Evolutionary conservation across 2,329 filamentous ascomycete species (phyloP).

Genomic region (Achaetomium macrosporum): DNA sequence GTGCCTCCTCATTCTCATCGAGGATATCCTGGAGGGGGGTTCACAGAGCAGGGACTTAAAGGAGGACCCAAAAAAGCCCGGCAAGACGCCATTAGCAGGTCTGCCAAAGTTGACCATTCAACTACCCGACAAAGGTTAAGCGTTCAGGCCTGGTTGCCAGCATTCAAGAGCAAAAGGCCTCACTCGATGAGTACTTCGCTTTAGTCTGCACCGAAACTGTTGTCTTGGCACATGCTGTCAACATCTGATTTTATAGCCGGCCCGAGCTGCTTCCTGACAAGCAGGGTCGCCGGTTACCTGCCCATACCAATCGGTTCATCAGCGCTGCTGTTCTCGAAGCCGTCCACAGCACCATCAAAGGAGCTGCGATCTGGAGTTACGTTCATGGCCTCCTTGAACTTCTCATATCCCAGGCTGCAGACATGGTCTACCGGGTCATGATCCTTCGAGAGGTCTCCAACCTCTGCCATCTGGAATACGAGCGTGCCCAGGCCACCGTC

Average conservation of each 20-base stretch:
- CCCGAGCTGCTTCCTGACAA: conserved; percentile 41
- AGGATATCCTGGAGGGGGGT: conserved; percentile 37
- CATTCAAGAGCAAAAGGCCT: conserved; percentile 31
- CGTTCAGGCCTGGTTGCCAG: conserved; percentile 29
- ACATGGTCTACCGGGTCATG: conserved; percentile 30
- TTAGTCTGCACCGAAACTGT: conserved; percentile 31
- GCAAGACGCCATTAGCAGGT: no score
- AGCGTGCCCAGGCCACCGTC: conserved; percentile 33
- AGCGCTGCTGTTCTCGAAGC: conserved; percentile 38
- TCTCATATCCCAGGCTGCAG: conserved; percentile 21
- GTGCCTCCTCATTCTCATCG: conserved; percentile 36
- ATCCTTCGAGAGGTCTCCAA: conserved; percentile 43
- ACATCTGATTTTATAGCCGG: conserved; percentile 34
- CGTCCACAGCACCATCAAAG: conserved; percentile 33
- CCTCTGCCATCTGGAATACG: conserved; percentile 39
- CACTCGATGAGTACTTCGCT: conserved; percentile 31
- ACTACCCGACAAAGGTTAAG: conserved; percentile 25
- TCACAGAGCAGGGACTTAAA: conserved; percentile 28
- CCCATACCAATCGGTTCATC: conserved; percentile 37
- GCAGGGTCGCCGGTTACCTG: conserved; percentile 37
- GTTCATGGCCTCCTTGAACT: conserved; percentile 33
- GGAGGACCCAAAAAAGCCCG: background rate
- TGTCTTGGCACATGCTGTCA: conserved; percentile 32
- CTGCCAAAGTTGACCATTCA: conserved; percentile 28
- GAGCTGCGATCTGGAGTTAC: conserved; percentile 37